Evolutionary conservation across 805 yeast genomes (phyloP), one percentile per base, ranked within the genome.

Genomic region (Hanseniaspora opuntiae): DNA sequence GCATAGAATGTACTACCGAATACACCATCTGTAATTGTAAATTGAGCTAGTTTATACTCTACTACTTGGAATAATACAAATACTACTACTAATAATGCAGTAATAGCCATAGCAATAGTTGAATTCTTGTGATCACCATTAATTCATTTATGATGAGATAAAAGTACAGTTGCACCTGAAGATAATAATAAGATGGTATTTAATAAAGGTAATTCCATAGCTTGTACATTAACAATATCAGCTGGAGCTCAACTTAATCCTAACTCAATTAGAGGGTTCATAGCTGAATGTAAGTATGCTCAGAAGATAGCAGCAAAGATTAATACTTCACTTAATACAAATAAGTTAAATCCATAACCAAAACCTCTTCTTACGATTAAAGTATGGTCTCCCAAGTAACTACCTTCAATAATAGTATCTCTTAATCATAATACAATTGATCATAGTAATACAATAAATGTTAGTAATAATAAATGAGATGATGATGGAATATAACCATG

Each of bases 121-220:
- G 63, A 48, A 35, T 54, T 55, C 24, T 52, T 57, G 47, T 58
- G 46, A 54, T 56, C 55, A 42, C 57, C 57, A 44, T 56, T 52
- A 53, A 62, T 52, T 53, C 60, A 54, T 33, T 57, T 58, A 61
- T 62, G 65, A 56, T 62, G 65, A 54, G 59, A 49, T 39, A 55
- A 61, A 20, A 62, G 58, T n/a, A 60, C 56, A 32, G 61, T 58
- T 1, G 61, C 63, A 33, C 65, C 65, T 56, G 61, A 57, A 24
- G 65, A 59, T 58, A 62, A 60, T 59, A 62, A 60, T 19, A 62
- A 58, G 45, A 62, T 55, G 19, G 65, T 62, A 60, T 62, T 62
- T 56, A 62, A 57, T 59, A 62, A 60, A 45, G 64, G 65, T 59
- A 62, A 59, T 46, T 62, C 64, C 42, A 60, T 57, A 41, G 63